Conservation (phyloP, 371 early-diverging fungal species). For the Catenaria anguillulae region DNA sequence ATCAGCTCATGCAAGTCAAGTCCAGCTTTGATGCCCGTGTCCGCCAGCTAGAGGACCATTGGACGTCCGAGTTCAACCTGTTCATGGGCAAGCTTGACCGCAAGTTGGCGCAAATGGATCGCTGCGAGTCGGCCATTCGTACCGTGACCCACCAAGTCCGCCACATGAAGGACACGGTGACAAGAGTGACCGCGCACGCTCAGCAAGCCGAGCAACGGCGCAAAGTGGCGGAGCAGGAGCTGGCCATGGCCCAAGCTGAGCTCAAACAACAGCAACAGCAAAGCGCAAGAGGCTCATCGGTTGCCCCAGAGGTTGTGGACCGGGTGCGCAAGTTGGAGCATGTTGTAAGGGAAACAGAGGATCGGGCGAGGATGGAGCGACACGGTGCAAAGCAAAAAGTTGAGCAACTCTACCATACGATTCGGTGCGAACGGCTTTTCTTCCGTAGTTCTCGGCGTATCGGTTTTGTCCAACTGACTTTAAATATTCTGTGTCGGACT, state of each 20-base stretch:
- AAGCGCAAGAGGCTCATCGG: neutral
- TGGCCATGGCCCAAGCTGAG: neutral
- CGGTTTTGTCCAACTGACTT: neutral
- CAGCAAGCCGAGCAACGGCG: neutral
- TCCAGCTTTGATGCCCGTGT: neutral
- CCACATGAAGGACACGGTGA: neutral
- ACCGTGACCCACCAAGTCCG: neutral
- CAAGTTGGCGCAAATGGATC: neutral
- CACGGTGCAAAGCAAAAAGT: neutral
- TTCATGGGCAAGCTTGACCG: neutral
- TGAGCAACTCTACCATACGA: neutral
- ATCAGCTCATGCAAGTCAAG: neutral
- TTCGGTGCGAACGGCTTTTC: neutral
- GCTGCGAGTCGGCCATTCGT: neutral
- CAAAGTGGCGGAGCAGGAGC: neutral
- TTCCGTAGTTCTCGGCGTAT: neutral
- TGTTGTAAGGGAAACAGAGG: neutral
- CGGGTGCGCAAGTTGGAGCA: neutral
- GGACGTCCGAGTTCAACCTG: conserved; percentile 6
- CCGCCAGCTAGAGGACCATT: neutral
- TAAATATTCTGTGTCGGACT: neutral
- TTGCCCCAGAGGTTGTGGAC: too few species aligned
- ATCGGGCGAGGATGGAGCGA: neutral
- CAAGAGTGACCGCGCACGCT: neutral
- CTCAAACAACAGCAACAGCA: neutral